A percentile compares a stretch with the other conserved stretches of the same genome.
These are phyloP conservation scores for Adenanthera pavonina DNA, from an alignment of 306 rosid species.

Conservation along the genomic window DNA sequence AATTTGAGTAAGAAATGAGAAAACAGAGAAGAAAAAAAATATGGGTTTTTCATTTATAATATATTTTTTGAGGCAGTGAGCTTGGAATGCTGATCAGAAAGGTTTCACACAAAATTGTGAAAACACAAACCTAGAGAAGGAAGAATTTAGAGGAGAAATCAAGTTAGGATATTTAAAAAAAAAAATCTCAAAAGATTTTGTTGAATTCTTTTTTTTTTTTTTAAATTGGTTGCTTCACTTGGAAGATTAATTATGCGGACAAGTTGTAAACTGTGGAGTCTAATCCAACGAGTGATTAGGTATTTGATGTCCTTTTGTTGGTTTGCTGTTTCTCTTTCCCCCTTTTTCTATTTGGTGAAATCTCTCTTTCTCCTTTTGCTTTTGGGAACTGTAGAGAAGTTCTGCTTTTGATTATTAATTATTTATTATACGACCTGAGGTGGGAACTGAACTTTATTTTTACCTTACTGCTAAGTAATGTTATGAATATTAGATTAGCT, in stretches of 20 bases:
- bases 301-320: not conserved
- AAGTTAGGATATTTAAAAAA: not conserved
- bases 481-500: too few species aligned
- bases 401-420: conserved; percentile 5
- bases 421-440: not conserved
- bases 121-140: conserved; percentile 3
- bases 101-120: not conserved
- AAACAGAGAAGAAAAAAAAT: not conserved
- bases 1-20: conserved; percentile 22
- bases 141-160: not conserved
- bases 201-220: not conserved
- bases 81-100: conserved; percentile 1
- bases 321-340: not conserved
- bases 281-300: conserved; percentile 9
- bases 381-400: not conserved
- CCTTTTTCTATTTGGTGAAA: not conserved
- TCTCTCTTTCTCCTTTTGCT: not conserved
- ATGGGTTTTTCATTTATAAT: not conserved
- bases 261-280: conserved; percentile 21
- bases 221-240: conserved; percentile 26
- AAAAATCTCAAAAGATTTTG: not conserved
- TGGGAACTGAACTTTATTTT: not conserved
- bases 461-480: not conserved
- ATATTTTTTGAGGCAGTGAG: not conserved
- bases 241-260: conserved; percentile 19